A percentile compares a stretch with the other conserved stretches of the same genome.
Conservation (phyloP, 768 basidiomycete genomes). For the Cystobasidium ongulense region DNA sequence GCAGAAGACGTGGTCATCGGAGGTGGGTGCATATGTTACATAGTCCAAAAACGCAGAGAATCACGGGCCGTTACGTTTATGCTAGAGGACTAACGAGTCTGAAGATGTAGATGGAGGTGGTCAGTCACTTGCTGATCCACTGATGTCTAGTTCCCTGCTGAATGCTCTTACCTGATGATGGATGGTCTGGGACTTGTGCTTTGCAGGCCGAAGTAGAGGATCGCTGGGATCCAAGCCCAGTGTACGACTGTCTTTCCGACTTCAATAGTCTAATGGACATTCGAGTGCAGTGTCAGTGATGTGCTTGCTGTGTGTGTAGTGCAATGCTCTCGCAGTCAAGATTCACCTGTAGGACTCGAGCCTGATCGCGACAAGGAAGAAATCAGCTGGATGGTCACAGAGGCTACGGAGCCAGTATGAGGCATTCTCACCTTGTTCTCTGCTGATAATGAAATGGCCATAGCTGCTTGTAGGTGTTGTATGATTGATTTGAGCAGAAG, state of each 20-base stretch:
- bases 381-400: too few relatives aligned
- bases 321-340: not conserved
- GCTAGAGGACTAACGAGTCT: conserved; percentile 32
- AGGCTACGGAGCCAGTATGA: not conserved
- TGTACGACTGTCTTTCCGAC: conserved; percentile 77
- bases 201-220: conserved; percentile 77
- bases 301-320: not conserved
- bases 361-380: not conserved
- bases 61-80: not conserved
- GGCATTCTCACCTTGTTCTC: conserved; percentile 22
- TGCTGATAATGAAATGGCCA: conserved; percentile 11
- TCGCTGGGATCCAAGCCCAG: conserved; percentile 92
- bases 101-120: not conserved
- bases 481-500: not conserved
- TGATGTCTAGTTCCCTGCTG: not conserved
- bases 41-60: not conserved
- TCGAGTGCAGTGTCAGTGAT: not conserved
- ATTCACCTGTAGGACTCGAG: conserved; percentile 12
- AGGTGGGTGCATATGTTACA: not conserved
- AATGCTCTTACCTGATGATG: conserved; percentile 1
- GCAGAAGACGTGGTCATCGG: too few relatives aligned
- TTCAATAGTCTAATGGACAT: conserved; percentile 58
- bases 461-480: not conserved
- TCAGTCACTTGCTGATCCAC: too few relatives aligned
- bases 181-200: conserved; percentile 23